phyloP scores from a whole-genome alignment of 345 rosid genomes.

The Pelargonium nanum region DNA sequence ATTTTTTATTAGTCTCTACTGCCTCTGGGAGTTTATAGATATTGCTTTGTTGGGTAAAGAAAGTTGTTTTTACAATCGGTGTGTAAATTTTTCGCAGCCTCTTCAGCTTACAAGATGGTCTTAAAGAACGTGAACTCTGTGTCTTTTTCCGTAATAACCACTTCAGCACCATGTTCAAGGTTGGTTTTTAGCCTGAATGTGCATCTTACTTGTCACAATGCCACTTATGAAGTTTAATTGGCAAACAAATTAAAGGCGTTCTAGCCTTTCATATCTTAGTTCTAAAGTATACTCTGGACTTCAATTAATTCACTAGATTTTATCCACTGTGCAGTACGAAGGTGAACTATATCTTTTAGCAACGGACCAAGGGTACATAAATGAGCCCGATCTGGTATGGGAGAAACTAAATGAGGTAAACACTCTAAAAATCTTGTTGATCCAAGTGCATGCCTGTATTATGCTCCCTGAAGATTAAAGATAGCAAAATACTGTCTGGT shows the following conservation, averaged over 20 bases:
- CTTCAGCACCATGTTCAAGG: slow-evolving; percentile 99
- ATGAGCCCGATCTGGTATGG: slow-evolving; percentile 95
- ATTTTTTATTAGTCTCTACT: not conserved
- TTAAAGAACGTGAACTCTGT: slow-evolving; percentile 90
- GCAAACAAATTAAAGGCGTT: not conserved
- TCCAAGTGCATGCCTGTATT: not conserved
- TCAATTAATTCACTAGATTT: not conserved
- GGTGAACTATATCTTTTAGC: slow-evolving; percentile 94
- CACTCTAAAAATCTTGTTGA: not conserved
- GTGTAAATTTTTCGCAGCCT: slow-evolving; percentile 44
- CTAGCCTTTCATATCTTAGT: not conserved
- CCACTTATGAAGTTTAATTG: not conserved
- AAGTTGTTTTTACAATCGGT: slow-evolving; percentile 1
- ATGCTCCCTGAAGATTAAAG: not conserved
- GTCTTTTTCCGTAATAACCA: slow-evolving; percentile 97
- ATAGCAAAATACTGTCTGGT: not conserved
- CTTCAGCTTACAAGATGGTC: slow-evolving; percentile 77
- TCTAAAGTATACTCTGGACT: not conserved
- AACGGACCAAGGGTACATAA: slow-evolving; percentile 93
- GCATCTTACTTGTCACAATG: not conserved
- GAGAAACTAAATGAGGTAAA: slow-evolving; percentile 93
- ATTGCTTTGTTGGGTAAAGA: not conserved
- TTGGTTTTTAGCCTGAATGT: slow-evolving; percentile 19
- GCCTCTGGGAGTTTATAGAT: not conserved
- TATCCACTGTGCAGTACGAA: slow-evolving; percentile 54